A percentile compares a stretch with the other conserved stretches of the same genome.
phyloP scores from a whole-genome alignment of 1,284 basidiomycete genomes.

The Cutaneotrichosporon arboriforme region DNA sequence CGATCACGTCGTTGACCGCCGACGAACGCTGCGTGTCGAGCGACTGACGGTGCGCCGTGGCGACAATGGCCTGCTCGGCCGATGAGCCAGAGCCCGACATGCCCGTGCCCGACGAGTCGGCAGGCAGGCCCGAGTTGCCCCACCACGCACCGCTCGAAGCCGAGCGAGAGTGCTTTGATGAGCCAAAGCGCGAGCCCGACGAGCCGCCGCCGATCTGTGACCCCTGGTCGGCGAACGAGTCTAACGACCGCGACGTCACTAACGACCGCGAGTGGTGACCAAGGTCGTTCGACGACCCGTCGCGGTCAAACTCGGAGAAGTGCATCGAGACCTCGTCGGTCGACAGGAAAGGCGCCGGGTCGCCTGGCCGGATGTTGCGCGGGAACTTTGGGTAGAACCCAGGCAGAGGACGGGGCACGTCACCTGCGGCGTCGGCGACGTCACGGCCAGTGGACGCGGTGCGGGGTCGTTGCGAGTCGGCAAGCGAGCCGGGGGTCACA shows the following conservation, averaged over 20 bases:
- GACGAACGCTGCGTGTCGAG: constrained; percentile 36
- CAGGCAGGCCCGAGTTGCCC: neutral
- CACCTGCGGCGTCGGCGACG: neutral
- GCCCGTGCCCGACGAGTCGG: neutral
- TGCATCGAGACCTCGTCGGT: constrained; percentile 28
- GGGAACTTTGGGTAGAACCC: constrained; percentile 47
- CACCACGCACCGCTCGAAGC: neutral
- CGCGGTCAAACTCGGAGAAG: constrained; percentile 14
- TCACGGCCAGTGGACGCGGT: neutral
- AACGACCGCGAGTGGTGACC: neutral
- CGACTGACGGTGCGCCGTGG: constrained; percentile 36
- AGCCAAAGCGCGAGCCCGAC: neutral
- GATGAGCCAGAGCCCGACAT: constrained; percentile 1
- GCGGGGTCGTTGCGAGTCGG: neutral
- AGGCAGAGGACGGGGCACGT: constrained; percentile 31
- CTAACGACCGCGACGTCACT: constrained; percentile 5
- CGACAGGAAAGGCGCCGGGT: constrained; percentile 23
- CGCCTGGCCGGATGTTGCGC: constrained; percentile 24
- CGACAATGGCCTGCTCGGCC: constrained; percentile 32
- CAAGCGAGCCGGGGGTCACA: neutral
- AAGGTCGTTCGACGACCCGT: neutral
- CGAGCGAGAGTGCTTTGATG: neutral
- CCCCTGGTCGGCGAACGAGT: constrained; percentile 16
- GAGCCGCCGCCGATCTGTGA: constrained; percentile 4
- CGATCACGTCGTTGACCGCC: constrained; percentile 15